A percentile compares a stretch with the other conserved stretches of the same genome.
phyloP scores from a whole-genome alignment of 1,139 yeast species.

The Ogataea hybrid region DNA sequence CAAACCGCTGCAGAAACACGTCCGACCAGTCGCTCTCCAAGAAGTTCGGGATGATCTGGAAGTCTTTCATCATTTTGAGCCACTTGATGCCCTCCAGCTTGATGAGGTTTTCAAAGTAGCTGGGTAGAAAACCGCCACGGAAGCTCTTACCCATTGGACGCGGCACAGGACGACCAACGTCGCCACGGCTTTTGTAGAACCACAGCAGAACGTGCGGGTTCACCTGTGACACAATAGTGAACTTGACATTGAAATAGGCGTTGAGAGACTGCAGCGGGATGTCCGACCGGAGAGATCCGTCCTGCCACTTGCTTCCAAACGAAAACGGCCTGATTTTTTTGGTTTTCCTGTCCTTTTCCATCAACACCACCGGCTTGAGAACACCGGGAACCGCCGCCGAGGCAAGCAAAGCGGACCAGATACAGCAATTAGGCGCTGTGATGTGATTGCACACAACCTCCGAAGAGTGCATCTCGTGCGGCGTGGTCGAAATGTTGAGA shows the following conservation, averaged over 20 bases:
- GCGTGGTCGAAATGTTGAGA: slow-evolving; percentile 73
- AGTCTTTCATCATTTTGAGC: slow-evolving; percentile 62
- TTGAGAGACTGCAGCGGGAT: slow-evolving; percentile 68
- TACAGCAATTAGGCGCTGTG: slow-evolving; percentile 79
- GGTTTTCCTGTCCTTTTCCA: slow-evolving; percentile 56
- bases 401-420: slow-evolving; percentile 76
- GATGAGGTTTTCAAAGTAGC: slow-evolving; percentile 68
- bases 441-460: slow-evolving; percentile 74
- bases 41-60: slow-evolving; percentile 67
- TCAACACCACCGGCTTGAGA: slow-evolving; percentile 74
- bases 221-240: slow-evolving; percentile 76
- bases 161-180: slow-evolving; percentile 77
- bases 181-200: slow-evolving; percentile 77
- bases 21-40: slow-evolving; percentile 81
- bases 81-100: slow-evolving; percentile 74
- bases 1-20: slow-evolving; percentile 70
- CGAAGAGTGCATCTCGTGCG: slow-evolving; percentile 81
- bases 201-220: slow-evolving; percentile 79
- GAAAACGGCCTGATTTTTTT: slow-evolving; percentile 59
- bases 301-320: slow-evolving; percentile 74
- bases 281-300: slow-evolving; percentile 71
- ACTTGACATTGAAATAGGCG: slow-evolving; percentile 76
- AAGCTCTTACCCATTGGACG: slow-evolving; percentile 56
- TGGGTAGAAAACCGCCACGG: slow-evolving; percentile 75
- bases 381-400: slow-evolving; percentile 85